Evolutionary conservation across 148 eudicot genomes (phyloP).

Genomic region (Rhododendron molle): DNA sequence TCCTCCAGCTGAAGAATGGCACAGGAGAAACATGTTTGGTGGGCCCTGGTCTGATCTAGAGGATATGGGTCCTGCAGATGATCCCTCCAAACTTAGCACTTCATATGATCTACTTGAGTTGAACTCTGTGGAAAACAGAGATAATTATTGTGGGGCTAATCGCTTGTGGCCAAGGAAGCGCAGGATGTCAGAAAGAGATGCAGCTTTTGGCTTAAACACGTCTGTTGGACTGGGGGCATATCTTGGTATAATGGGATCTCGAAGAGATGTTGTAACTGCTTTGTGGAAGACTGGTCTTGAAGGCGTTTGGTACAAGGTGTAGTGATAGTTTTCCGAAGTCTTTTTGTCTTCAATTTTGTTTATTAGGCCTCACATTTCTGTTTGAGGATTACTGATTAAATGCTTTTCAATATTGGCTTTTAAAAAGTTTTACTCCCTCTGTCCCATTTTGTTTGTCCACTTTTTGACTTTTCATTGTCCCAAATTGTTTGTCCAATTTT

Average conservation of each 20-base stretch:
- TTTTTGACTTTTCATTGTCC: too few relatives aligned
- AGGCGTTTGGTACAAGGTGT: slow-evolving; percentile 96
- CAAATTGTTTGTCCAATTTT: too few relatives aligned
- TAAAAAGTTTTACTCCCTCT: background rate
- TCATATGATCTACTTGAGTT: slow-evolving; percentile 45
- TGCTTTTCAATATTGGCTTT: background rate
- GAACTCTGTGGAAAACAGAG: slow-evolving; percentile 43
- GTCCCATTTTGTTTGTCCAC: too few relatives aligned
- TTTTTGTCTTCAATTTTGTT: background rate
- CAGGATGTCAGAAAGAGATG: slow-evolving; percentile 92
- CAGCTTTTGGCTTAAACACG: slow-evolving; percentile 93
- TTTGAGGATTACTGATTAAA: slow-evolving; percentile 6
- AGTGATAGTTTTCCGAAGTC: background rate
- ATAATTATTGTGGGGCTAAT: slow-evolving; percentile 62
- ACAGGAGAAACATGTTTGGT: slow-evolving; percentile 87
- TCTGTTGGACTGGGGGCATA: slow-evolving; percentile 95
- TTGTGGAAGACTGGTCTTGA: slow-evolving; percentile 97
- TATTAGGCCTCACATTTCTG: background rate
- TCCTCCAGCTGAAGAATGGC: slow-evolving; percentile 99
- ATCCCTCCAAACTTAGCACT: slow-evolving; percentile 37
- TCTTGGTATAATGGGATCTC: slow-evolving; percentile 98
- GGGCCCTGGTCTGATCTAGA: slow-evolving; percentile 97
- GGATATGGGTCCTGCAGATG: slow-evolving; percentile 53
- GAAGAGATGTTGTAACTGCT: slow-evolving; percentile 93
- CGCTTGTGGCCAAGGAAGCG: slow-evolving; percentile 96